phyloP scores from a whole-genome alignment of 257 asterid genomes.

The Jaltomata sinuosa region DNA sequence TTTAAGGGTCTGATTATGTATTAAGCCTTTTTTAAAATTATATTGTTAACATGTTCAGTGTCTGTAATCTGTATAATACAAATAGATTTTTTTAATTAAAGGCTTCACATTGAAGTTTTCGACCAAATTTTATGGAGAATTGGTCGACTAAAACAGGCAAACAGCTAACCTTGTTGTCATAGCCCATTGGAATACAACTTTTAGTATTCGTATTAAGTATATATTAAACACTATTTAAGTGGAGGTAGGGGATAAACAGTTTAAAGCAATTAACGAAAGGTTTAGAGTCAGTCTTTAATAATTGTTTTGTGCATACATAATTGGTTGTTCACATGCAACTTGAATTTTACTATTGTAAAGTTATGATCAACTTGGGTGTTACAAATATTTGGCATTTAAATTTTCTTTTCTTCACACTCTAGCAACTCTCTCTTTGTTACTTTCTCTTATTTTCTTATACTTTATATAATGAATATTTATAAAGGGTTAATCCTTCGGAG shows the following conservation, averaged over 20 bases:
- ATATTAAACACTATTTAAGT: neutral
- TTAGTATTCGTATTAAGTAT: neutral
- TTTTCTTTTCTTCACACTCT: neutral
- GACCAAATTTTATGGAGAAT: neutral
- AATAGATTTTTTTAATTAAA: neutral
- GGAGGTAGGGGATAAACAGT: neutral
- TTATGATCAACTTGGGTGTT: neutral
- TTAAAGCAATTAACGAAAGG: neutral
- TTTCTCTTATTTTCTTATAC: too few relatives aligned
- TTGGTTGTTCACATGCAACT: neutral
- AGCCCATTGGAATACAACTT: neutral
- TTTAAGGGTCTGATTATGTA: too few relatives aligned
- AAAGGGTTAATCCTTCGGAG: too few relatives aligned
- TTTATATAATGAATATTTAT: too few relatives aligned
- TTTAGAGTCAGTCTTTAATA: neutral
- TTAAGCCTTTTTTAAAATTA: too few relatives aligned
- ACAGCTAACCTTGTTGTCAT: neutral
- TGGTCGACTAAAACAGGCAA: neutral
- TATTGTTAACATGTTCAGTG: too few relatives aligned
- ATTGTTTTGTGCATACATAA: neutral
- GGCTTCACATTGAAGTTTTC: neutral
- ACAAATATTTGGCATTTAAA: neutral
- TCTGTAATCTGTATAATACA: too few relatives aligned
- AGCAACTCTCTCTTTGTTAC: too few relatives aligned
- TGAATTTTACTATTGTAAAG: neutral